phyloP scores from a whole-genome alignment of 495 filamentous ascomycete genomes.

The Lasiosphaeriaceae sp. region DNA sequence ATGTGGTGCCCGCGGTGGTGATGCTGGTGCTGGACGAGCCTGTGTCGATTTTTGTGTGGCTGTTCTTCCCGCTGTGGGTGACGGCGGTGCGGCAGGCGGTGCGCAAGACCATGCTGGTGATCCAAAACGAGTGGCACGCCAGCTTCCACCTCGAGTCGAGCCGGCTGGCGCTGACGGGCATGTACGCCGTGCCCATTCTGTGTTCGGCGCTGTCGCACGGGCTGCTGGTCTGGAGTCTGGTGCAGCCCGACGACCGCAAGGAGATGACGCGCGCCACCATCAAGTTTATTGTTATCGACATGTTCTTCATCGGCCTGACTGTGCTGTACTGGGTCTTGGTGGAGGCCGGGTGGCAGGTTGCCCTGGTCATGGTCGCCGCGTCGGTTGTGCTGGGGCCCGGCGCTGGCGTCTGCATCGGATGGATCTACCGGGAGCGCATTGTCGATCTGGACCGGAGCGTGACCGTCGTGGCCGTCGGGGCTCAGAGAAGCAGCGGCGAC shows the following conservation, averaged over 20 bases:
- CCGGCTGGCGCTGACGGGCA: slow-evolving; percentile 15
- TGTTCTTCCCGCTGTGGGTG: slow-evolving; percentile 41
- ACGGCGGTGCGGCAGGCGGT: slow-evolving; percentile 27
- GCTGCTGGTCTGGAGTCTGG: slow-evolving; percentile 26
- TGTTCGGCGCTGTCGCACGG: slow-evolving; percentile 31
- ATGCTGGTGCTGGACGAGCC: slow-evolving; percentile 76
- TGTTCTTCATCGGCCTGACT: slow-evolving; percentile 30
- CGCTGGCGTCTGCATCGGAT: slow-evolving; percentile 34
- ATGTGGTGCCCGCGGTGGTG: slow-evolving; percentile 40
- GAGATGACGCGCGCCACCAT: slow-evolving; percentile 37
- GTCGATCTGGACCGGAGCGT: slow-evolving; percentile 28
- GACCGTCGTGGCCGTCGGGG: slow-evolving; percentile 29
- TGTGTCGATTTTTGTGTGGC: slow-evolving; percentile 57
- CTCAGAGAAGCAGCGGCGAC: slow-evolving; percentile 7
- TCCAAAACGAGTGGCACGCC: slow-evolving; percentile 9
- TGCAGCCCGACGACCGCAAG: slow-evolving; percentile 31
- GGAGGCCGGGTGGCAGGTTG: slow-evolving; percentile 31
- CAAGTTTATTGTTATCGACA: slow-evolving; percentile 33
- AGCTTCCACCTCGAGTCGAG: slow-evolving; percentile 33
- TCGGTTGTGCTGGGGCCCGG: slow-evolving; percentile 35
- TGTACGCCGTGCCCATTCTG: slow-evolving; percentile 34
- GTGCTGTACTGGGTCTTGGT: slow-evolving; percentile 41
- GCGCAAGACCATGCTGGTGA: slow-evolving; percentile 13
- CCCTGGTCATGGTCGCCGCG: slow-evolving; percentile 22
- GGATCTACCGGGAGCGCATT: slow-evolving; percentile 33